Base-by-base conservation (phyloP, 257 asterid genomes). In the Orobanche coerulescens region DNA sequence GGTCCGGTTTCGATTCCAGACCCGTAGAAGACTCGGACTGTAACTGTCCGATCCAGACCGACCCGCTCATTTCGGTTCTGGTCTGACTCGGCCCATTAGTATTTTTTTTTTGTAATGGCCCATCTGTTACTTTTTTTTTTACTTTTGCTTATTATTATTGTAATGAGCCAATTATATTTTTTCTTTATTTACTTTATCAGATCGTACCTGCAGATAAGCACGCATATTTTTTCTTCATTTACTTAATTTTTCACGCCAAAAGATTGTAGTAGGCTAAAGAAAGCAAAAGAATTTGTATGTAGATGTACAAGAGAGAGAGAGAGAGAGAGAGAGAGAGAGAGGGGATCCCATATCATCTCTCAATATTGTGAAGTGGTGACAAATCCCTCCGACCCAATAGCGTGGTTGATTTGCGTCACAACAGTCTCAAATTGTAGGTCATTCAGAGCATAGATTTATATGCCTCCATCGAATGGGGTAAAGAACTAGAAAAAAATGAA, bases 301-400 rank as follows among this genome's bases (percentile, higher is more conserved):
- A 55, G 0, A 24, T 49, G 34, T 26, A 40, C 25, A 64, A 30
- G 60, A 33, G 69, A 47, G 64, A 49, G 56, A 58, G 28, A 20
- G 37, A 19, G 60, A 4, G 57, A 20, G 0, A 33, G 4, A 22
- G 59, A 19, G n/a, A 47, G 6, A 20, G 23, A 55, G 0, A 90
- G 84, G 61, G 85, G 90, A 48, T 91, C 92, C 97, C 95, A 87
- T 54, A 91, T 82, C 86, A 79, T 75, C 1, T 87, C 91, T 65
- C 97, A 96, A 26, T 88, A 88, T 61, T 84, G 68, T 20, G 90
- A 67, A 55, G 71, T 47, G 69, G 96, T 91, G 71, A 82, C 93
- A 42, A 84, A 79, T 68, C 98, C 98, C 71, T 81, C 80, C 30
- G 83, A 96, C 30, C 98, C 98, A 78, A 91, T 85, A 67, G 98